Base-by-base conservation (phyloP, 2,329 filamentous ascomycete genomes). In the Sporothrix phasma region DNA sequence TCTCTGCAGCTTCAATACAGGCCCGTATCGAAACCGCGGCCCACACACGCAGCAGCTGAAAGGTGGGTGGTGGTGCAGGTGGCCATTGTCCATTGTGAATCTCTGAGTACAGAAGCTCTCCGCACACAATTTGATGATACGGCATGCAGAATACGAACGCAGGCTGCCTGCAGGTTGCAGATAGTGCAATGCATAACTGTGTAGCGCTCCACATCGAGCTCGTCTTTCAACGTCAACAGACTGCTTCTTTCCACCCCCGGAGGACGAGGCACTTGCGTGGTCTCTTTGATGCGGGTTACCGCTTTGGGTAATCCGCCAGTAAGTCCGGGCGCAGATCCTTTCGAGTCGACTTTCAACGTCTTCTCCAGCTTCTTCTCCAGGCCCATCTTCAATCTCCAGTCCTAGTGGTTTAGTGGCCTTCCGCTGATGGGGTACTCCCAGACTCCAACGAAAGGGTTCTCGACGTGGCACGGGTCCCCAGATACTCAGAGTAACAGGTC, bases 291-390 rank as follows among this genome's bases (percentile, higher is more conserved):
- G n/a, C 61, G 61, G 61, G 26, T 63, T 63, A 43, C 61, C 61
- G n/a, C 49, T 63, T 63, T 58, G 19, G 41, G 61, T 26, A 58
- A 58, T 58, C 61, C 61, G 51, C 19, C n/a, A 37, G 41, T n/a
- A 10, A 43, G 45, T 15, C 59, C 59, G 26, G 34, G n/a, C 29
- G 58, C 39, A 61, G 41, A 47, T 46, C 41, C 31, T n/a, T 46
- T 19, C 29, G 31, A 43, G 61, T 62, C 60, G 8, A 3, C 39
- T 8, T 3, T 43, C 15, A 13, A 7, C 17, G 29, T 29, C 34
- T 62, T 56, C 49, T 56, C 49, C 61, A 63, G 49, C 49, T 46
- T 63, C 49, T 47, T 54, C 61, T 62, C 47, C 47, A 49, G 45
- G n/a, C 31, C 34, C 10, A 11, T 51, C 22, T 51, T 31, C 22